Conservation (phyloP, 148 eudicot species). For the Polygonum maritimum region DNA sequence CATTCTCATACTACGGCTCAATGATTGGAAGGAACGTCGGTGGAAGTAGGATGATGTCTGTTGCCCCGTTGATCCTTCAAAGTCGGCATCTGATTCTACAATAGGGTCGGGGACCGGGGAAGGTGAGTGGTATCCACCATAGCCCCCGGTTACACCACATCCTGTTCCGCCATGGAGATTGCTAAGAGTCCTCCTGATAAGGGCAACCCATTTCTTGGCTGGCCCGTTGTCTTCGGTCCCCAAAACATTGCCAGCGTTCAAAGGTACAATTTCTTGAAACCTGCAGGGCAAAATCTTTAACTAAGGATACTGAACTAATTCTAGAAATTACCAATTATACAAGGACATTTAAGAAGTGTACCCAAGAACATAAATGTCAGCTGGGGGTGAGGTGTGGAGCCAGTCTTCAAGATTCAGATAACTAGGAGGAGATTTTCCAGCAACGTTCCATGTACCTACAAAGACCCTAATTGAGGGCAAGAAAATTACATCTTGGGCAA, state of each 20-base stretch:
- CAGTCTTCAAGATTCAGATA: slow-evolving; percentile 89
- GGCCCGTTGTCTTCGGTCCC: slow-evolving; percentile 99
- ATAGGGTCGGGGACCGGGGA: slow-evolving; percentile 81
- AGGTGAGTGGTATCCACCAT: slow-evolving; percentile 42
- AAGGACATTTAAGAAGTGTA: slow-evolving; percentile 6
- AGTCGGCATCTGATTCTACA: slow-evolving; percentile 67
- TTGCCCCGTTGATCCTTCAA: slow-evolving; percentile 50
- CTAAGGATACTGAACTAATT: neutral
- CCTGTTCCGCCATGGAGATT: slow-evolving; percentile 48
- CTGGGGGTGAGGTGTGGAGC: slow-evolving; percentile 94
- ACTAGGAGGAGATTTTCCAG: slow-evolving; percentile 90
- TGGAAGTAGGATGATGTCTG: slow-evolving; percentile 57
- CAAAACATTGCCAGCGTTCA: slow-evolving; percentile 95
- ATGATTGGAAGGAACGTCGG: slow-evolving; percentile 69
- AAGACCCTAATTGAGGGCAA: slow-evolving; percentile 44
- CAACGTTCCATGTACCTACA: slow-evolving; percentile 98
- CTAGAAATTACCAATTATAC: neutral
- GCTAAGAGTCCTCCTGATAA: slow-evolving; percentile 66
- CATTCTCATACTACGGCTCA: slow-evolving; percentile 50
- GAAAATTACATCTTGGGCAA: neutral
- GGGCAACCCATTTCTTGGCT: slow-evolving; percentile 80
- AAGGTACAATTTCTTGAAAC: slow-evolving; percentile 95
- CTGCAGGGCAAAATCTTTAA: slow-evolving; percentile 23
- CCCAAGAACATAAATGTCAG: slow-evolving; percentile 99
- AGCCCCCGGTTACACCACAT: neutral